A percentile compares a stretch with the other conserved stretches of the same genome.
Conservation (phyloP, 2,329 filamentous ascomycete species). For the Phyllosticta citrichinensis region DNA sequence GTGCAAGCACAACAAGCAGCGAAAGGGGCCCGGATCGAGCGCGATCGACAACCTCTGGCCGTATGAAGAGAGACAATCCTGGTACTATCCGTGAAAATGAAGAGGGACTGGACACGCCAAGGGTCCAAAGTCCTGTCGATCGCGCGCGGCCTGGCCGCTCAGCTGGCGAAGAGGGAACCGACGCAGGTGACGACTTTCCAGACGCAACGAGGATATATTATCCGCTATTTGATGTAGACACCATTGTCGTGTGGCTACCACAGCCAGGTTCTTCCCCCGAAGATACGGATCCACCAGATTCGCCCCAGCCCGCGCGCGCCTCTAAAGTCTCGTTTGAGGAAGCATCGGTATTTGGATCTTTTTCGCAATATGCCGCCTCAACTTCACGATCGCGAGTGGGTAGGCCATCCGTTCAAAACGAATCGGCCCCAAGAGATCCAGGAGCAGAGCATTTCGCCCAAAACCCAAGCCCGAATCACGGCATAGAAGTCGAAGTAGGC, state of each 20-base stretch:
- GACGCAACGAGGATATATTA: slow-evolving; percentile 12
- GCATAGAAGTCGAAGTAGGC: slow-evolving; percentile 24
- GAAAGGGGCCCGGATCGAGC: neutral
- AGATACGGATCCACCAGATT: neutral
- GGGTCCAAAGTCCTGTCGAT: slow-evolving; percentile 22
- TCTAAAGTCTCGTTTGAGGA: slow-evolving; percentile 18
- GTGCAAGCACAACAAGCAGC: slow-evolving; percentile 16
- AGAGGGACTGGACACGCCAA: slow-evolving; percentile 30
- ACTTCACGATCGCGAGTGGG: slow-evolving; percentile 22
- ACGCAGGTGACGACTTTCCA: neutral
- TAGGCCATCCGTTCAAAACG: neutral
- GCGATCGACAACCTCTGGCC: neutral
- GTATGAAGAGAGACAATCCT: slow-evolving; percentile 11
- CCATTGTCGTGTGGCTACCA: slow-evolving; percentile 29
- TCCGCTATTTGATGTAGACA: slow-evolving; percentile 26
- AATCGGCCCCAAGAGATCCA: neutral
- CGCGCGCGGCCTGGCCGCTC: neutral
- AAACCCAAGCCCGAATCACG: slow-evolving; percentile 5
- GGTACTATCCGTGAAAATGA: slow-evolving; percentile 20
- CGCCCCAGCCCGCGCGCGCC: neutral
- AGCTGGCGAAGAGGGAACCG: neutral
- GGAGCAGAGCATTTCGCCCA: neutral
- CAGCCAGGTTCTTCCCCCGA: neutral
- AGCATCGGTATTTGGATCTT: slow-evolving; percentile 33
- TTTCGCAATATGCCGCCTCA: slow-evolving; percentile 38